phyloP scores from a whole-genome alignment of 257 asterid genomes.

The Avicennia marina region DNA sequence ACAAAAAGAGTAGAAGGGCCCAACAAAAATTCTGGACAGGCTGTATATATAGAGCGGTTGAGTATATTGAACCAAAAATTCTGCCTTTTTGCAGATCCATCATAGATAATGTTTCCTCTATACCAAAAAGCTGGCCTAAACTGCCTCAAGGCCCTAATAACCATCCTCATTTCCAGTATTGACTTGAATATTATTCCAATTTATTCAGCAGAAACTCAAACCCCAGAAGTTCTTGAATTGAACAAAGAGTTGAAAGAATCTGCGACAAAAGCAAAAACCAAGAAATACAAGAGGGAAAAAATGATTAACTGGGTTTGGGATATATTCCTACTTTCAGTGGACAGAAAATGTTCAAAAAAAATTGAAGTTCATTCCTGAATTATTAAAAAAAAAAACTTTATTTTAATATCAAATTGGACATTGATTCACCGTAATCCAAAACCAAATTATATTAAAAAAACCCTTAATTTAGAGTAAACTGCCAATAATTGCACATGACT shows the following conservation, averaged over 20 bases:
- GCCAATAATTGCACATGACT: background rate
- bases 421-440: background rate
- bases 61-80: conserved; percentile 17
- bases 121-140: conserved; percentile 24
- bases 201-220: conserved; percentile 1
- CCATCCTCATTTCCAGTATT: conserved; percentile 37
- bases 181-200: background rate
- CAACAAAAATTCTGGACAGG: too few relatives aligned
- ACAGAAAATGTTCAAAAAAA: background rate
- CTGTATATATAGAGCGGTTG: conserved; percentile 14
- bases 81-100: conserved; percentile 23
- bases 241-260: conserved; percentile 19
- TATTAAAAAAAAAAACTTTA: conserved; percentile 17
- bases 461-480: too few relatives aligned
- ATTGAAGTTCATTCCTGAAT: background rate
- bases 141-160: conserved; percentile 34
- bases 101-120: conserved; percentile 19
- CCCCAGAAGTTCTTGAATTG: conserved; percentile 12
- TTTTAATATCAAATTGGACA: conserved; percentile 8
- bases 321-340: conserved; percentile 6
- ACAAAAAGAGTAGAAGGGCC: too few relatives aligned
- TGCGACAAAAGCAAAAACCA: conserved; percentile 8
- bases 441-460: background rate
- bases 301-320: background rate
- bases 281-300: background rate